Evolutionary conservation across 768 basidiomycete genomes (phyloP), one percentile per base, ranked within the genome.

Genomic region (Hygrophoropsis aurantiaca): DNA sequence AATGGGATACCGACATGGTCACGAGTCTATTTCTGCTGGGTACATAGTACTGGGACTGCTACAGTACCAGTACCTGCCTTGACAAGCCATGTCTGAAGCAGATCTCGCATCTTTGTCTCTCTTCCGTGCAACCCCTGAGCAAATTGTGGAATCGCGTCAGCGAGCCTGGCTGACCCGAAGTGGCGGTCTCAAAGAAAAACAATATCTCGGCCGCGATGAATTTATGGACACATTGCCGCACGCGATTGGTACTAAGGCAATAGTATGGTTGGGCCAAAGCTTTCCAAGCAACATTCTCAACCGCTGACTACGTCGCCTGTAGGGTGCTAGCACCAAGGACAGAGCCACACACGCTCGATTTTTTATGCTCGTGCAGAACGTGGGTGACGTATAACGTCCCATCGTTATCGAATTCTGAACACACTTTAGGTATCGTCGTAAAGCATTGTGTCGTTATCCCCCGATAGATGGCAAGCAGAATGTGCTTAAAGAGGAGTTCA

Each of bases 321-420:
- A 84, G 83, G 84, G 77, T 85, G 7, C 65, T 86, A 11, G 80
- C 76, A 25, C 77, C 76, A 2, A 68, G 81, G 39, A 66, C 69
- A 40, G 60, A 79, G 45, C 76, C 81, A 0, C 60, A 64, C 4
- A 74, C 79, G 2, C 51, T 82, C 4, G 72, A 80, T 42, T 84
- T 83, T 56, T 59, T 78, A 56, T 82, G 75, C 55, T 74, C 82
- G 16, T 84, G 82, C 55, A 77, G 81, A 67, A 84, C 80, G 84
- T 85, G 27, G n/a, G n/a, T n/a, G n/a, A n/a, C n/a, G n/a, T n/a
- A n/a, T n/a, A n/a, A n/a, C n/a, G n/a, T n/a, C n/a, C n/a, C n/a
- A n/a, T n/a, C n/a, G n/a, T n/a, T n/a, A n/a, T n/a, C n/a, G n/a
- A n/a, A n/a, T n/a, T n/a, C n/a, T n/a, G n/a, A n/a, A n/a, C n/a